These are phyloP conservation scores for Solanum medicagineum DNA, from an alignment of 257 asterid genomes.

Conservation along the genomic window DNA sequence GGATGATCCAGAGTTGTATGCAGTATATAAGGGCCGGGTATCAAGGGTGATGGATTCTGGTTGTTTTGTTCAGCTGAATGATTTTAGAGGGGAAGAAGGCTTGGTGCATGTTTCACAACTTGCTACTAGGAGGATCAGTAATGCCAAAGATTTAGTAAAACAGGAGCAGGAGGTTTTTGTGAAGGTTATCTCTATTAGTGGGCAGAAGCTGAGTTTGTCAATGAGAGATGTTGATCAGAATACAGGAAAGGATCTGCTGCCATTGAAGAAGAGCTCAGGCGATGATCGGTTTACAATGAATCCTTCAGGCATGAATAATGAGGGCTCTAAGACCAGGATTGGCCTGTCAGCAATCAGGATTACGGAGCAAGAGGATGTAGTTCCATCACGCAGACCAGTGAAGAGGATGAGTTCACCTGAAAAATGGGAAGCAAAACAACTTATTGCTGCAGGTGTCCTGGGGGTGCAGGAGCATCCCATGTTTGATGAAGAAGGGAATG, in stretches of 20 bases:
- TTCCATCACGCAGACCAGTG: constrained; percentile 69
- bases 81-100: constrained; percentile 74
- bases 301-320: constrained; percentile 37
- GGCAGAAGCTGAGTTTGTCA: constrained; percentile 71
- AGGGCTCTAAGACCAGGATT: constrained; percentile 49
- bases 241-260: constrained; percentile 69
- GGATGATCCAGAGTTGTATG: constrained; percentile 55
- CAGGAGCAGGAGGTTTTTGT: constrained; percentile 86
- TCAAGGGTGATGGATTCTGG: constrained; percentile 92
- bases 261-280: constrained; percentile 54
- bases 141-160: constrained; percentile 87
- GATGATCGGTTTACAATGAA: constrained; percentile 36
- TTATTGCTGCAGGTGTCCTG: constrained; percentile 82
- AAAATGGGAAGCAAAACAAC: constrained; percentile 89
- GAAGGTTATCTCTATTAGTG: constrained; percentile 70
- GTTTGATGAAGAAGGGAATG: constrained; percentile 79
- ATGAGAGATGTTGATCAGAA: constrained; percentile 98
- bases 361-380: constrained; percentile 44
- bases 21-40: constrained; percentile 75
- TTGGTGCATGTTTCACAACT: constrained; percentile 80
- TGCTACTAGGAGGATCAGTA: constrained; percentile 65
- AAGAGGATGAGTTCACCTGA: constrained; percentile 96
- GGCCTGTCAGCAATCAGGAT: constrained; percentile 74
- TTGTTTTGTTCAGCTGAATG: constrained; percentile 79
- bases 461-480: constrained; percentile 59